Conservation (phyloP, 352 stramenopile species). For the Proteromonas lacertae region DNA sequence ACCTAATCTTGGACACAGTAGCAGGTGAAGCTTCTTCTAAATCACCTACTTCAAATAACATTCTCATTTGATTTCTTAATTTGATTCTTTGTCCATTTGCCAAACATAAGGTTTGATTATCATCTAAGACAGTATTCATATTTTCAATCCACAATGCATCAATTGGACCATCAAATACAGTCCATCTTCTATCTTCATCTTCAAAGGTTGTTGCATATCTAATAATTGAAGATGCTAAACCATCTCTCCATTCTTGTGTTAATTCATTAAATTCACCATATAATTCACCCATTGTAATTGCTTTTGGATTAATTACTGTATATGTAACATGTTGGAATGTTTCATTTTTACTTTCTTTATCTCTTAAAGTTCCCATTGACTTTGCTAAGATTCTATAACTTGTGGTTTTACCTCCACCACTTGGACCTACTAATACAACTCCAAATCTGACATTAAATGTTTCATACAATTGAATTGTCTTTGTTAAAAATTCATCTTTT, state of each 20-base stretch:
- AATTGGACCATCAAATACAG: slow-evolving; percentile 75
- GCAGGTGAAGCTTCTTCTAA: slow-evolving; percentile 77
- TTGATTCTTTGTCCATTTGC: slow-evolving; percentile 83
- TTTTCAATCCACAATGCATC: slow-evolving; percentile 95
- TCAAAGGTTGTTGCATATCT: slow-evolving; percentile 84
- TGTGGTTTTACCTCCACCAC: slow-evolving; percentile 77
- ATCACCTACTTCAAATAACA: slow-evolving; percentile 81
- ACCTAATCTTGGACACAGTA: slow-evolving; percentile 67
- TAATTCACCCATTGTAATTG: slow-evolving; percentile 81
- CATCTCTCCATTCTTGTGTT: slow-evolving; percentile 78
- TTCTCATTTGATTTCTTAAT: slow-evolving; percentile 86
- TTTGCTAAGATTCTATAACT: slow-evolving; percentile 74
- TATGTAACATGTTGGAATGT: slow-evolving; percentile 35
- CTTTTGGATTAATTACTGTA: slow-evolving; percentile 77
- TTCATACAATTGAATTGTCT: slow-evolving; percentile 88
- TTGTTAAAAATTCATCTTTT: slow-evolving; percentile 30
- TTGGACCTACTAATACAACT: slow-evolving; percentile 91
- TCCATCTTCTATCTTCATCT: slow-evolving; percentile 94
- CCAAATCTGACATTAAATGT: slow-evolving; percentile 81
- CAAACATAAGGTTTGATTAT: slow-evolving; percentile 85
- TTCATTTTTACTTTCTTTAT: slow-evolving; percentile 21
- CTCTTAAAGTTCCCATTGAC: slow-evolving; percentile 36
- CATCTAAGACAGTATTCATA: slow-evolving; percentile 82
- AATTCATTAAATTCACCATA: slow-evolving; percentile 82
- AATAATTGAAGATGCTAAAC: slow-evolving; percentile 63